These are phyloP conservation scores for Phytophthora pistaciae DNA, from an alignment of 352 stramenopile species.

Conservation along the genomic window DNA sequence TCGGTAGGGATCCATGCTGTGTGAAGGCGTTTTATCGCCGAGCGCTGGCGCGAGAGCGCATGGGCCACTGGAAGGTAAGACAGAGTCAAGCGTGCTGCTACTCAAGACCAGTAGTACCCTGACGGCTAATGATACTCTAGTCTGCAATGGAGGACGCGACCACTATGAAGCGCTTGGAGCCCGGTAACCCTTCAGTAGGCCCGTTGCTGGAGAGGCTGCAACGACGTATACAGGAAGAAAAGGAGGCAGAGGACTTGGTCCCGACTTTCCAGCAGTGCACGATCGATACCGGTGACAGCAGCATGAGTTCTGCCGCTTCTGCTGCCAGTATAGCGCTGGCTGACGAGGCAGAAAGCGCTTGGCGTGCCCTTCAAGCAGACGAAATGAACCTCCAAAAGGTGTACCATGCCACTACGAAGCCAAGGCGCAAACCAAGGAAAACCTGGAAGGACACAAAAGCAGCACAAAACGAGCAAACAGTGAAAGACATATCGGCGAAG, in stretches of 20 bases:
- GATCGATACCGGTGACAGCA: neutral
- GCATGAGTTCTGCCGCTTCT: neutral
- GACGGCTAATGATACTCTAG: too few relatives aligned
- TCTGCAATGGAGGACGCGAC: conserved; percentile 40
- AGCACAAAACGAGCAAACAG: neutral
- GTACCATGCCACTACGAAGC: conserved; percentile 5
- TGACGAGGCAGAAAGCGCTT: conserved; percentile 42
- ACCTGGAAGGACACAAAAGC: conserved; percentile 8
- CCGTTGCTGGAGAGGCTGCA: conserved; percentile 33
- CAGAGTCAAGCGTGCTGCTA: neutral
- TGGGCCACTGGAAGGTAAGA: conserved; percentile 68
- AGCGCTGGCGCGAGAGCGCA: conserved; percentile 72
- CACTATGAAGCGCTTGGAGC: conserved; percentile 44
- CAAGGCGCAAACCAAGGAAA: conserved; percentile 5
- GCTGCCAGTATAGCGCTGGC: conserved; percentile 1
- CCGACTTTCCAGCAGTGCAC: conserved; percentile 17
- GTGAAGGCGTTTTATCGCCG: conserved; percentile 93
- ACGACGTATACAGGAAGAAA: conserved; percentile 11
- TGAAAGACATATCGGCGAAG: conserved; percentile 42
- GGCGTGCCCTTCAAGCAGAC: conserved; percentile 63
- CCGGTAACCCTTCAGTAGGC: conserved; percentile 44
- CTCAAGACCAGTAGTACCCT: neutral
- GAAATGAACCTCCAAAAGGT: conserved; percentile 48
- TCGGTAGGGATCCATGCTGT: conserved; percentile 71
- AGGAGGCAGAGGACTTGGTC: conserved; percentile 11